phyloP scores from a whole-genome alignment of 495 filamentous ascomycete genomes.

The Trichoderma orchidacearum region DNA sequence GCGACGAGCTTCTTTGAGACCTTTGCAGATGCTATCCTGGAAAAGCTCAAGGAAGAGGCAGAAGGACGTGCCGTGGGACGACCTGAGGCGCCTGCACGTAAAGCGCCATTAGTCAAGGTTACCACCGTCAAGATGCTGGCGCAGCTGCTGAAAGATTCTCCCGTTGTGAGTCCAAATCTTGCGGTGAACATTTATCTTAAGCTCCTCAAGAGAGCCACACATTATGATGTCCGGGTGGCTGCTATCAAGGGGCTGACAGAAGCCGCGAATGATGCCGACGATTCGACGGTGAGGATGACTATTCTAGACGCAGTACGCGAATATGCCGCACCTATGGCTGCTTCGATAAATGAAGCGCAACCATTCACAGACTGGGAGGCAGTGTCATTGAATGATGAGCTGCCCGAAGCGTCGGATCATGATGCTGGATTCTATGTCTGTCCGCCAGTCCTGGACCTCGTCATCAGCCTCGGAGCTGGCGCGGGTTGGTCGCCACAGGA shows the following conservation, averaged over 20 bases:
- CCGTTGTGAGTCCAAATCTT: neutral
- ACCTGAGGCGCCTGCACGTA: neutral
- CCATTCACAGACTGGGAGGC: neutral
- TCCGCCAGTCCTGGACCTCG: neutral
- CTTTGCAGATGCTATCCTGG: slow-evolving; percentile 16
- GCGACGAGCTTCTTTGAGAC: slow-evolving; percentile 13
- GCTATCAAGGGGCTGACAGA: neutral
- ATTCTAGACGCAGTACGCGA: neutral
- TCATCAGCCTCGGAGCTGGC: neutral
- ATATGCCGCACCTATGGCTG: neutral
- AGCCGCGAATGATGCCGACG: neutral
- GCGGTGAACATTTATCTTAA: neutral
- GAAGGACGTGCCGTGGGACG: neutral
- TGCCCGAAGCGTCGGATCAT: neutral
- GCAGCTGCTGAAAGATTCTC: slow-evolving; percentile 17
- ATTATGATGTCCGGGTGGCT: neutral
- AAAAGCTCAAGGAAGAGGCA: slow-evolving; percentile 15
- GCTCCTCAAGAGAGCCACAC: neutral
- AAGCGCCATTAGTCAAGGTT: slow-evolving; percentile 16
- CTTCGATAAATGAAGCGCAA: neutral
- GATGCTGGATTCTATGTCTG: neutral
- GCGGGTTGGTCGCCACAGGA: neutral
- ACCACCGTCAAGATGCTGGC: slow-evolving; percentile 27
- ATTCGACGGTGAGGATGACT: neutral
- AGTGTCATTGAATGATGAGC: neutral